Evolutionary conservation across 2,329 filamentous ascomycete genomes (phyloP), one percentile per base, ranked within the genome.

Genomic region (Aciculosporium take): DNA sequence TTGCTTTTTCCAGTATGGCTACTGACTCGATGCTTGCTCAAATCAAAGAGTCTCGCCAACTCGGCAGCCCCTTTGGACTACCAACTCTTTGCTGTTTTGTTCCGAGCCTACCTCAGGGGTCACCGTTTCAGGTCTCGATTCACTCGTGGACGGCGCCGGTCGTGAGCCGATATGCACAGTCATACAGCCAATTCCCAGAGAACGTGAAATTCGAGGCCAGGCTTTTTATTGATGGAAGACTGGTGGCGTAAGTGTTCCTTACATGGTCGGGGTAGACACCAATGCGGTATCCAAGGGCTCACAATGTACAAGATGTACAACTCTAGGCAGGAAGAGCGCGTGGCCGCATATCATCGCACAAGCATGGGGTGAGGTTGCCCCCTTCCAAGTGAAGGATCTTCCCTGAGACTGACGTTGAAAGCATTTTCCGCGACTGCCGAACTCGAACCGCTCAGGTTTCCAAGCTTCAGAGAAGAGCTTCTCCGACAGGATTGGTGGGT

Each of bases 41-140:
- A 9, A 4, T 6, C 9, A 20, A 5, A 74, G 75, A 78, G 42
- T 71, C 73, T 37, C 64, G 67, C 21, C 69, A 71, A 44, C 57
- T 66, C 12, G 65, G 69, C 36, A 65, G 65, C 30, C 62, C 66
- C 13, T 58, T 62, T 40, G 62, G 67, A 9, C 52, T 83, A n/a
- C 81, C 81, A 1, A 75, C 75, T 10, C 67, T 88, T 51, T 82
- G 78, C 13, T 78, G 74, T 46, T 89, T 85, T 55, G 67, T 86
- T 34, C 78, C 82, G 1, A 81, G 77, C 45, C 64, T 86, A 8
- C 52, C 66, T 3, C 55, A 63, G 1, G 73, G 74, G 20, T 64
- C 64, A 23, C 67, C 74, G 0, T 88, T 87, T 57, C 73, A 78
- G 46, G 68, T 88, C 38, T 88, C 84, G 2, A 68, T 89, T 37